Base-by-base conservation (phyloP, 306 rosid species). In the Cicer yamashitae region DNA sequence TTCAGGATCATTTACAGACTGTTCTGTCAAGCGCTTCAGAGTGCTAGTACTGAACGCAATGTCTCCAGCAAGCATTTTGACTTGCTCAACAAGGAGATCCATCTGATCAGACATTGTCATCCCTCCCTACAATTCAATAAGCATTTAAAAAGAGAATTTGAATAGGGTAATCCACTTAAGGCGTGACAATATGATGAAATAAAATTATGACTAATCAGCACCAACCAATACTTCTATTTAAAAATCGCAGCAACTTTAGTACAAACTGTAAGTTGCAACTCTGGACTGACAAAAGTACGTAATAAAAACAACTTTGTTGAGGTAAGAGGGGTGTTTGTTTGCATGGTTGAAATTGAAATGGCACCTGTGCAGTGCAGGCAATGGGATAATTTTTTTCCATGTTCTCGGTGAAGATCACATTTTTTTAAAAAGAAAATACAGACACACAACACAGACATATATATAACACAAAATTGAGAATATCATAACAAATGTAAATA, bases 21-120 rank as follows among this genome's bases (percentile, higher is more conserved):
- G 96, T 86, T 96, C 99, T 70, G 86, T 86, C 87, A 96, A 81
- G 70, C 99, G 99, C 82, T 92, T 96, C 82, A 96, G 89, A 79
- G 99, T 85, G 83, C 99, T 96, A 70, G 99, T 90, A 81, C 91
- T 84, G 67, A 96, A 93, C 37, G 99, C 99, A 83, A 96, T 87
- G 81, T 96, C 99, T 76, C 96, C 99, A 70, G 98, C 93, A 62
- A 96, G 98, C 99, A 92, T 87, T 89, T 96, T 96, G 61, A 92
- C 99, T 90, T 96, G 99, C 88, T 96, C 99, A 0, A 83, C 97
- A 59, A 92, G 97, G 78, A 96, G 96, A 85, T 96, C 99, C 86
- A 88, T 82, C 77, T 96, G 96, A 89, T 96, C 99, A 46, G 98
- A 88, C 87, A 83, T 82, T 72, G 99, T 84, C 86, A 96, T 88